A percentile compares a stretch with the other conserved stretches of the same genome.
Conservation (phyloP, 768 basidiomycete species). For the Mycena filopes region DNA sequence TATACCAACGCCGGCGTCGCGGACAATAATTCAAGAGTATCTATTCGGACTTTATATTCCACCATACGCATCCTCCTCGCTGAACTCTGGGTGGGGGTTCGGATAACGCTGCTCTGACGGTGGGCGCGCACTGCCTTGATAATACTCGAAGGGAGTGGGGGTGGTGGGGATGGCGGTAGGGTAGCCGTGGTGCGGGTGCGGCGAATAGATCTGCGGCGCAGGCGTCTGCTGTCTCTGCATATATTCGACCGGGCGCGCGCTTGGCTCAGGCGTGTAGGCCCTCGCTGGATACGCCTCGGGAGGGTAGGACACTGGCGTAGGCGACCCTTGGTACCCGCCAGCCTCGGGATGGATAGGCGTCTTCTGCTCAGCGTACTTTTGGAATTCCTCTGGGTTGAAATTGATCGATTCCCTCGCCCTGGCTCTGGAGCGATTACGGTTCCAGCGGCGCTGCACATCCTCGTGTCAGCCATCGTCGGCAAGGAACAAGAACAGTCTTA, state of each 20-base stretch:
- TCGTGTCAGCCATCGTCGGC: not conserved
- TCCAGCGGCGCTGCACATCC: slow-evolving; percentile 31
- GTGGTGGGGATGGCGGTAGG: slow-evolving; percentile 22
- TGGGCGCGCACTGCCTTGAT: slow-evolving; percentile 3
- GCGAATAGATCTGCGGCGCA: slow-evolving; percentile 17
- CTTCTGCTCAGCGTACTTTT: too few species aligned
- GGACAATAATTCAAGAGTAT: not conserved
- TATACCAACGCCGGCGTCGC: slow-evolving; percentile 5
- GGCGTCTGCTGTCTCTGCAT: not conserved
- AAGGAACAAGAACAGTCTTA: not conserved
- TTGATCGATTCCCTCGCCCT: slow-evolving; percentile 24
- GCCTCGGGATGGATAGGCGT: not conserved
- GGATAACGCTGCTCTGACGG: not conserved
- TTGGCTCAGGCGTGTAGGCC: not conserved
- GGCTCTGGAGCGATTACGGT: slow-evolving; percentile 13
- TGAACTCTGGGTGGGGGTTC: slow-evolving; percentile 9
- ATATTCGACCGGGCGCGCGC: not conserved
- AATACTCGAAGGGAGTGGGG: slow-evolving; percentile 24
- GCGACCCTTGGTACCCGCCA: slow-evolving; percentile 1
- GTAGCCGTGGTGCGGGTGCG: slow-evolving; percentile 22
- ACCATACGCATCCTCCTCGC: slow-evolving; percentile 19
- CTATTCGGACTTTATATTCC: slow-evolving; percentile 12
- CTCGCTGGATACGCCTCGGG: not conserved
- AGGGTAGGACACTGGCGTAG: not conserved
- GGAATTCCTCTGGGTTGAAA: slow-evolving; percentile 12